Evolutionary conservation across 331 rosid species (phyloP), one percentile per base, ranked within the genome.

Genomic region (Acacia pycnantha): DNA sequence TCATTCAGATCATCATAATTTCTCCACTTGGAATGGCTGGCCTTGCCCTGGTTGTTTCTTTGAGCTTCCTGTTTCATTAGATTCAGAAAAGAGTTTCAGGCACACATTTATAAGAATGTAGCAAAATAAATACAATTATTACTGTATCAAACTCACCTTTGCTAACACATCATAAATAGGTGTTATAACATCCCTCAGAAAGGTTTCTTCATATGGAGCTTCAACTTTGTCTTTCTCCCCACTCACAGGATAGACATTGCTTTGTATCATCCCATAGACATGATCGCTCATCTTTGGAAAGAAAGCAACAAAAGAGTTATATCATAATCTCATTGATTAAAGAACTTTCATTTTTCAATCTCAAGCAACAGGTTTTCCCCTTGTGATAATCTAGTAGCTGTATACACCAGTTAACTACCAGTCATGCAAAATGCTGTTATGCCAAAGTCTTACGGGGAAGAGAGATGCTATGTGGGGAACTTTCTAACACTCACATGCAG

Each of bases 1-100:
- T 96, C 99, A 64, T 96, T 96, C 70, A 96, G 89, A 83, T 95
- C 99, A 87, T 95, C 99, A 79, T 95, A 95, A 77, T 95, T 95
- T 94, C 99, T 92, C 99, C 99, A 96, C 48, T 83, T 87, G 85
- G 99, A 81, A 86, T 96, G 98, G 82, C 99, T 94, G 46, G 86
- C 97, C 89, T 81, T 92, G 84, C 98, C 99, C 77, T 82, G 83
- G 83, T 91, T 92, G 86, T 90, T 88, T 90, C 98, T 94, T 88
- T 91, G 91, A 79, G 94, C 86, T 92, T 96, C 99, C 99, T 96
- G 84, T 82, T 83, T 82, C 74, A 84, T 83, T 82, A 81, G 84
- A 83, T 71, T 56, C 65, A 75, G 66, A 79, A 84, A 69, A 59
- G 53, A 77, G 68, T 82, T 85, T 84, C 72, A 87, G 92, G 46